Percentiles rank a stretch among this genome's conserved stretches.
phyloP scores from a whole-genome alignment of 208 protist species.

The Leishmania mexicana region DNA sequence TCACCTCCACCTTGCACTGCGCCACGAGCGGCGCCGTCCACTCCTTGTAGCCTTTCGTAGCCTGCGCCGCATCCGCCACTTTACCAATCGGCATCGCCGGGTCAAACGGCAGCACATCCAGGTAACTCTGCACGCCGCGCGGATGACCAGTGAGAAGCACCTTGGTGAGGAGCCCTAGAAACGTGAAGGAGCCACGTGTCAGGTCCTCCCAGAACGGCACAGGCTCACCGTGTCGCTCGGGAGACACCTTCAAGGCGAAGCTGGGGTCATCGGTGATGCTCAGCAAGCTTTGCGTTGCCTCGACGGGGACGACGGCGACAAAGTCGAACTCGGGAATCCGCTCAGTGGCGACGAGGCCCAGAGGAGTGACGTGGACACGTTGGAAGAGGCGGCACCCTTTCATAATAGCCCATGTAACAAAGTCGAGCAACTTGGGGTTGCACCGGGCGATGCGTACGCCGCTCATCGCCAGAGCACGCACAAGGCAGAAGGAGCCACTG shows the following conservation, averaged over 20 bases:
- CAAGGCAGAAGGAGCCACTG: background rate
- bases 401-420: conserved; percentile 88
- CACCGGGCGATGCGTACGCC: conserved; percentile 68
- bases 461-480: conserved; percentile 29
- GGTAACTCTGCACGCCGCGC: conserved; percentile 77
- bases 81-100: conserved; percentile 73
- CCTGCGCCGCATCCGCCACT: conserved; percentile 67
- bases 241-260: conserved; percentile 77
- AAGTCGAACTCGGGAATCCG: conserved; percentile 89
- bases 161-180: conserved; percentile 74
- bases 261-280: conserved; percentile 53
- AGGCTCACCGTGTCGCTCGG: conserved; percentile 59
- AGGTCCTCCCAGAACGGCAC: conserved; percentile 85
- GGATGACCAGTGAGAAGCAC: conserved; percentile 71
- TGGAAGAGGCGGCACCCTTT: conserved; percentile 88
- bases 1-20: conserved; percentile 52
- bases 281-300: conserved; percentile 78
- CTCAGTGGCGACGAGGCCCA: conserved; percentile 76
- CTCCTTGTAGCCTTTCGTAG: conserved; percentile 65
- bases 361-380: conserved; percentile 79
- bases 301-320: conserved; percentile 76
- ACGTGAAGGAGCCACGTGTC: conserved; percentile 69
- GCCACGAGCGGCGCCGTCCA: conserved; percentile 54
- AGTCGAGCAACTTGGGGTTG: conserved; percentile 86
- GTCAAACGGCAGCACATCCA: conserved; percentile 83